Evolutionary conservation across 345 rosid species (phyloP), one percentile per base, ranked within the genome.

Genomic region (Tarenaya hassleriana): DNA sequence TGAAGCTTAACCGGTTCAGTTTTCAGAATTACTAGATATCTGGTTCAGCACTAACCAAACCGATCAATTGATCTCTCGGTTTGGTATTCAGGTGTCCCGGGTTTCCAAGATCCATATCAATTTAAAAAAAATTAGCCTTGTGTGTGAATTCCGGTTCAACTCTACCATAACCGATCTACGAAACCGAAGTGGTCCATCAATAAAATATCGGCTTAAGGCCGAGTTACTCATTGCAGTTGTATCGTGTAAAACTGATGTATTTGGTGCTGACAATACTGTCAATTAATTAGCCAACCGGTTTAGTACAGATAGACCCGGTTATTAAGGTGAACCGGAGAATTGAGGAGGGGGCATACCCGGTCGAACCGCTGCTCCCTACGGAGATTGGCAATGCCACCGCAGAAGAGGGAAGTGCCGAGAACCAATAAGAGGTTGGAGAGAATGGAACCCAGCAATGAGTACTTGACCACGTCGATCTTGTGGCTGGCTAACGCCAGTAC

Each of bases 381-480:
- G 9, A 80, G 56, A 58, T 84, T 91, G 63, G 83, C 80, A 19
- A 92, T 55, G 47, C 98, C 98, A 14, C 98, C 96, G 57, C 90
- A 88, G 29, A 92, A 69, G 57, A 92, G 88, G 13, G 98, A 88
- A 11, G 83, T 62, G 21, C 98, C 98, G 7, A 92, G 96, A 52
- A 92, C 98, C 58, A 91, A 65, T 14, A 91, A 92, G n/a, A 91
- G 77, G 69, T 87, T 91, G 9, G 96, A 91, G 10, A 91, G 81
- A 16, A 91, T 54, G 8, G 96, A 91, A 19, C 98, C 98, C 65
- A 91, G 32, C 4, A 91, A 84, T 12, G 98, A 91, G 41, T 81
- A 84, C 54, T 91, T 91, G 58, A 91, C 95, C 48, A 91, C 84
- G 0, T 64, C 81, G 37, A 87, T 73, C 62, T 91, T 87, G 42